These are phyloP conservation scores for Trichoderma simmonsii DNA, from an alignment of 2,329 filamentous ascomycete species.

Conservation along the genomic window DNA sequence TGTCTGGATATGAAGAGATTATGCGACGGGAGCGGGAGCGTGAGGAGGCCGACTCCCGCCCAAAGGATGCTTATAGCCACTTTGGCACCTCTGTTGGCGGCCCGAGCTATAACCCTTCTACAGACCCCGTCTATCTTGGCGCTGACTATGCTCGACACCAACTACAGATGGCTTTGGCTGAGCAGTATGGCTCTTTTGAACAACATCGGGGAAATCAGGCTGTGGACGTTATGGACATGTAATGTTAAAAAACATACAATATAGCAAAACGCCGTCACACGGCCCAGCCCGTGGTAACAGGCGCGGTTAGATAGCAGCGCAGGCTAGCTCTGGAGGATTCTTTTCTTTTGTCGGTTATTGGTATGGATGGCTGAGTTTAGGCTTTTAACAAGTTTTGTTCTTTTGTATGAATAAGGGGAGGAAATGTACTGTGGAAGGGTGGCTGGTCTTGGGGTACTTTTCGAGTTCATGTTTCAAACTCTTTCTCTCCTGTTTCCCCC, in stretches of 20 bases:
- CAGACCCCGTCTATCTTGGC: slow-evolving; percentile 65
- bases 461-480: slow-evolving; percentile 4
- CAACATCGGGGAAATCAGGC: slow-evolving; percentile 44
- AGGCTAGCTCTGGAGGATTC: neutral
- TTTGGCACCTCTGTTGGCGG: slow-evolving; percentile 41
- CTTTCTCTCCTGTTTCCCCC: neutral
- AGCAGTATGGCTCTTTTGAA: slow-evolving; percentile 64
- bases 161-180: slow-evolving; percentile 59
- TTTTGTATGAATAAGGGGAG: neutral
- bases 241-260: slow-evolving; percentile 23
- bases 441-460: neutral
- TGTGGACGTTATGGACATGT: slow-evolving; percentile 50
- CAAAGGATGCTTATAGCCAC: slow-evolving; percentile 44
- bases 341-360: neutral
- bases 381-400: neutral
- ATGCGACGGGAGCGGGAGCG: slow-evolving; percentile 61
- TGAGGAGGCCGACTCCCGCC: slow-evolving; percentile 31
- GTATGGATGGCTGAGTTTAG: neutral
- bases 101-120: slow-evolving; percentile 51
- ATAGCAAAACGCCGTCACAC: slow-evolving; percentile 18
- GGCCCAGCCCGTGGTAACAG: neutral
- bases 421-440: neutral
- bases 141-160: slow-evolving; percentile 47
- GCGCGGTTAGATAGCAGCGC: slow-evolving; percentile 6
- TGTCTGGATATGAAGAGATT: slow-evolving; percentile 72